Evolutionary conservation across 139 green algal species (phyloP).

Genomic region (Chlamydomonas asymmetrica): DNA sequence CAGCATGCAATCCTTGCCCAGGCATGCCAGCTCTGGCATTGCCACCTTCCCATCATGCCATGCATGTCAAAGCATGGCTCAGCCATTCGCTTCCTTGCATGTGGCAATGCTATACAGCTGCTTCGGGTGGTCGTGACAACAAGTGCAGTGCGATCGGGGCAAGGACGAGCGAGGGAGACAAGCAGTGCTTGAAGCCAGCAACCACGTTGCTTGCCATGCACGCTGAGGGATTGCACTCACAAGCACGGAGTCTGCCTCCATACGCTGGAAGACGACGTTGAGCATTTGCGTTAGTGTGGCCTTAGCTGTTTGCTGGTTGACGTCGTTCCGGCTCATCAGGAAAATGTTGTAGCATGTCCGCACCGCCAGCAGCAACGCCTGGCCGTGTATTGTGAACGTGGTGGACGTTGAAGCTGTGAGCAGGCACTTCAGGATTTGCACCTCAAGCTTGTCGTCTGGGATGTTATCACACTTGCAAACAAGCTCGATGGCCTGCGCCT

Average conservation of each 20-base stretch:
- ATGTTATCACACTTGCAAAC: conserved; percentile 89
- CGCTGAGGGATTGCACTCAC: too few relatives aligned
- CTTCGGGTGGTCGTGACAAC: too few relatives aligned
- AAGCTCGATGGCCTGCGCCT: conserved; percentile 79
- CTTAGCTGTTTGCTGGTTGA: conserved; percentile 95
- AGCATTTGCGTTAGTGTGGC: conserved; percentile 97
- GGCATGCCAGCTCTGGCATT: too few relatives aligned
- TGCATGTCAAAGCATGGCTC: too few relatives aligned
- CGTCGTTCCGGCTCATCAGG: conserved; percentile 77
- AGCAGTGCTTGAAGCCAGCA: too few relatives aligned
- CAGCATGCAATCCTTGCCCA: too few relatives aligned
- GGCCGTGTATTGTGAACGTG: conserved; percentile 81
- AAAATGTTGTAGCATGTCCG: conserved; percentile 97
- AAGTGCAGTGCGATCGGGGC: too few relatives aligned
- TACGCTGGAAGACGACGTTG: conserved; percentile 93
- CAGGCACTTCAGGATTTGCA: conserved; percentile 86
- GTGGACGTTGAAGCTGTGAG: conserved; percentile 85
- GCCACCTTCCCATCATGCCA: too few relatives aligned
- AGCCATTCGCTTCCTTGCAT: too few relatives aligned
- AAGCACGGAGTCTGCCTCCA: conserved; percentile 78
- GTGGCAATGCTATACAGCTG: too few relatives aligned
- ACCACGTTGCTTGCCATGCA: too few relatives aligned
- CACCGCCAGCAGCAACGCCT: conserved; percentile 83
- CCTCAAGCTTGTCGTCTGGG: conserved; percentile 89
- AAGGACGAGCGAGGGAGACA: too few relatives aligned